Evolutionary conservation across 192 early-diverging fungal genomes (phyloP).

Genomic region (Backusella mclennaniae): DNA sequence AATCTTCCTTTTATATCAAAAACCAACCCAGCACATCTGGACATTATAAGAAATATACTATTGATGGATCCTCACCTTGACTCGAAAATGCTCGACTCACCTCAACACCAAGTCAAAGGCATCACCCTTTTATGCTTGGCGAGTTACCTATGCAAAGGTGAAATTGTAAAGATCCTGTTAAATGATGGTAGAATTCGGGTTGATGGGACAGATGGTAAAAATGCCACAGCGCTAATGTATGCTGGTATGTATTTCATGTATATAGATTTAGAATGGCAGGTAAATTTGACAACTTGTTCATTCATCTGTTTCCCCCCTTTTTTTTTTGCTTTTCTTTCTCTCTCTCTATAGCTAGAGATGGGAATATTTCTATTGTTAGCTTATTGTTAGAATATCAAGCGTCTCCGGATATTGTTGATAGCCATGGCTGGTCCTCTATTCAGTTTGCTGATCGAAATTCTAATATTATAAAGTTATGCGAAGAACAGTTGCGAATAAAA

Average conservation of each 20-base stretch:
- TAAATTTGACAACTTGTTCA: neutral
- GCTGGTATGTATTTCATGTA: slow-evolving; percentile 46
- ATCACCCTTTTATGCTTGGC: slow-evolving; percentile 68
- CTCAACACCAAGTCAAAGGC: slow-evolving; percentile 59
- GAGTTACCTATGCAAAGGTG: slow-evolving; percentile 61
- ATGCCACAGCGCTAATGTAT: slow-evolving; percentile 69
- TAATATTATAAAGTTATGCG: slow-evolving; percentile 55
- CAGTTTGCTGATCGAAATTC: slow-evolving; percentile 59
- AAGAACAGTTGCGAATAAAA: slow-evolving; percentile 45
- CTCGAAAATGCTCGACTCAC: slow-evolving; percentile 47
- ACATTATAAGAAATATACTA: slow-evolving; percentile 47
- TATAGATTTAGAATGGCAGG: neutral
- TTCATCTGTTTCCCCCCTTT: too few relatives aligned
- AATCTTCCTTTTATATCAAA: slow-evolving; percentile 58
- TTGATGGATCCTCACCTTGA: slow-evolving; percentile 50
- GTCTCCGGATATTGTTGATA: slow-evolving; percentile 52
- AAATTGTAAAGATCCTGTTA: slow-evolving; percentile 53
- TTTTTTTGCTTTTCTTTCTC: too few relatives aligned
- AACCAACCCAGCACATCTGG: slow-evolving; percentile 47
- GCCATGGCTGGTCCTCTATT: slow-evolving; percentile 63
- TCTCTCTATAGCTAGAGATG: slow-evolving; percentile 48
- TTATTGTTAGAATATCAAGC: slow-evolving; percentile 51
- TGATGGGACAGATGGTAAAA: slow-evolving; percentile 57
- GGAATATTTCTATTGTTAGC: slow-evolving; percentile 53
- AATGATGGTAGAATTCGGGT: slow-evolving; percentile 61